phyloP scores from a whole-genome alignment of 78 protist species.

The Dictyostelium brefeldianum region DNA sequence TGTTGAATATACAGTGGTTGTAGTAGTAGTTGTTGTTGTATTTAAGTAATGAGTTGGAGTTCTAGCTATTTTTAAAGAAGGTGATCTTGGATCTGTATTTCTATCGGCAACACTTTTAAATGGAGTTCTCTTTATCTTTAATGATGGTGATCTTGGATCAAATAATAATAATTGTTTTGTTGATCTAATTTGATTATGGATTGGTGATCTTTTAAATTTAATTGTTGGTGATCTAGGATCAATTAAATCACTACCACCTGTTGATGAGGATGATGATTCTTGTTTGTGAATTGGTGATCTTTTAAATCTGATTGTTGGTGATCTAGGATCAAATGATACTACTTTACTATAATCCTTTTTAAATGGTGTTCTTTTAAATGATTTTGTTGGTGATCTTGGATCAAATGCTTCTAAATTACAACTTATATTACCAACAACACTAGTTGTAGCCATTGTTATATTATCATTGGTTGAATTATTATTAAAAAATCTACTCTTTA shows the following conservation, averaged over 20 bases:
- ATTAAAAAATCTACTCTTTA: too few relatives aligned
- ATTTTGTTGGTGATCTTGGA: slow-evolving; percentile 35
- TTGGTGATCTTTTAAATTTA: slow-evolving; percentile 35
- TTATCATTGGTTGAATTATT: too few relatives aligned
- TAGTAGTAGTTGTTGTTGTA: not conserved
- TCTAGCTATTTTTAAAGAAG: not conserved
- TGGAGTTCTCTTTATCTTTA: slow-evolving; percentile 12
- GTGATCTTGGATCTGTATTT: slow-evolving; percentile 24
- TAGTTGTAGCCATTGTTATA: too few relatives aligned
- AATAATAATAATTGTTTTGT: not conserved
- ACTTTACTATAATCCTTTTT: not conserved
- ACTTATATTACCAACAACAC: too few relatives aligned
- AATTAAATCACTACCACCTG: not conserved
- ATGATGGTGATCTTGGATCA: slow-evolving; percentile 47
- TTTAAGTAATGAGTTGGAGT: not conserved
- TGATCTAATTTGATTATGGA: not conserved
- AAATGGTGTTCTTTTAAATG: slow-evolving; percentile 31
- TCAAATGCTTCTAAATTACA: not conserved
- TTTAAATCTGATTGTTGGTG: slow-evolving; percentile 18
- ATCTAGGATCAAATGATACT: slow-evolving; percentile 3
- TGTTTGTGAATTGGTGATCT: slow-evolving; percentile 17
- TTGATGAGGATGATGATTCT: too few relatives aligned
- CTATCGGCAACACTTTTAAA: not conserved
- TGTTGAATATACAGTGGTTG: not conserved
- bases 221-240: slow-evolving; percentile 45